Evolutionary conservation across 164 flowering plant species (phyloP).

Genomic region (Berberis vulgaris): DNA sequence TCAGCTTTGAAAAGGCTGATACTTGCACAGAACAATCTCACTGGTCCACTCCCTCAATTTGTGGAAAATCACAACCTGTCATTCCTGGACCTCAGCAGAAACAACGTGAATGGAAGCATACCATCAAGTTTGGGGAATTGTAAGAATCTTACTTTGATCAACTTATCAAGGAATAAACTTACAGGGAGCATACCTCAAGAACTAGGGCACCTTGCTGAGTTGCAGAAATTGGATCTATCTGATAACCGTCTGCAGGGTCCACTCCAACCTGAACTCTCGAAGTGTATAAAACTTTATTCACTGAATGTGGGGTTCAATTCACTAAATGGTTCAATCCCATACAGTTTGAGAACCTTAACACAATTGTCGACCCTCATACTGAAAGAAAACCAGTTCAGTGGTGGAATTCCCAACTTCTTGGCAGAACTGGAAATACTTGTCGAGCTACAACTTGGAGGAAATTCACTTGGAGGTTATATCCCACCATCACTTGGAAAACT

Average conservation of each 20-base stretch:
- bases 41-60: too few species aligned
- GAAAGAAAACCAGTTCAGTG: too few species aligned
- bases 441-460: slow-evolving; percentile 53
- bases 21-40: too few species aligned
- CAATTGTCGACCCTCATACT: slow-evolving; percentile 25
- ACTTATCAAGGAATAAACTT: not conserved
- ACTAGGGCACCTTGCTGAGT: too few species aligned
- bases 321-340: slow-evolving; percentile 51
- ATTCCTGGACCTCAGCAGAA: slow-evolving; percentile 39
- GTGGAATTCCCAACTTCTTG: slow-evolving; percentile 18
- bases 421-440: slow-evolving; percentile 30
- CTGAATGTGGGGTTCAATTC: slow-evolving; percentile 53
- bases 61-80: slow-evolving; percentile 15
- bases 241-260: slow-evolving; percentile 41
- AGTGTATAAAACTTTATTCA: slow-evolving; percentile 25
- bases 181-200: too few species aligned
- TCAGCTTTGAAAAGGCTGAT: too few species aligned
- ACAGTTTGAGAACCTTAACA: slow-evolving; percentile 31
- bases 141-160: slow-evolving; percentile 1
- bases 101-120: slow-evolving; percentile 39
- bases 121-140: slow-evolving; percentile 56
- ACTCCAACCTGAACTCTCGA: slow-evolving; percentile 42
- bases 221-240: not conserved
- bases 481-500: slow-evolving; percentile 42
- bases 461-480: slow-evolving; percentile 18